These are phyloP conservation scores for Hericium rajendrae DNA, from an alignment of 768 basidiomycete species.

Conservation along the genomic window DNA sequence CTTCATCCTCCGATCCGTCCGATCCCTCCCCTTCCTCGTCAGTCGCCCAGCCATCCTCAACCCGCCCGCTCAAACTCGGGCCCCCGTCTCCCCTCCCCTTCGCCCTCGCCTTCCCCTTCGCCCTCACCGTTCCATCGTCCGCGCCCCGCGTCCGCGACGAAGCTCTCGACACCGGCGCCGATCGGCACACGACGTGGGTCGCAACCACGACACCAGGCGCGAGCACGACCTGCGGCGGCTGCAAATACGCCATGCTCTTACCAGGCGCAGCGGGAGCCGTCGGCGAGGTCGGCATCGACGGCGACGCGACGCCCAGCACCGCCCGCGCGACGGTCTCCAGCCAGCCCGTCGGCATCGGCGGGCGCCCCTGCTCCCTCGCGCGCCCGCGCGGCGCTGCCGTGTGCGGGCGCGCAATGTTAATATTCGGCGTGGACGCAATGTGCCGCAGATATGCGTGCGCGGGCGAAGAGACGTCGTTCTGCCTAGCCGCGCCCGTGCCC, in stretches of 20 bases:
- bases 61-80: conserved; percentile 28
- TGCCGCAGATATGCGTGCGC: conserved; percentile 66
- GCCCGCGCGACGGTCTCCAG: conserved; percentile 61
- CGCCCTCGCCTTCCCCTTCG: conserved; percentile 14
- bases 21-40: not conserved
- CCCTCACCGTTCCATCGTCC: conserved; percentile 16
- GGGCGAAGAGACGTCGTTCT: conserved; percentile 23
- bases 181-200: conserved; percentile 55
- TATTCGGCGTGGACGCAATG: conserved; percentile 53
- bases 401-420: conserved; percentile 13
- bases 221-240: conserved; percentile 19
- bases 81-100: conserved; percentile 19
- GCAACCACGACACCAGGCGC: conserved; percentile 32
- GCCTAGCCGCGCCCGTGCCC: conserved; percentile 15
- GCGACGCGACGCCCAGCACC: conserved; percentile 38
- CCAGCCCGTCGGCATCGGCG: conserved; percentile 64
- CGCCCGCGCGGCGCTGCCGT: conserved; percentile 12
- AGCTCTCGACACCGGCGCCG: conserved; percentile 58
- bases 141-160: conserved; percentile 26
- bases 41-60: conserved; percentile 43
- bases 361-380: conserved; percentile 28
- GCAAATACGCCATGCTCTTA: not conserved
- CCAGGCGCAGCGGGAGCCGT: not conserved
- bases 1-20: conserved; percentile 30
- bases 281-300: conserved; percentile 25